Evolutionary conservation across 1,139 yeast species (phyloP).

Genomic region (Suhomyces coccinellae): DNA sequence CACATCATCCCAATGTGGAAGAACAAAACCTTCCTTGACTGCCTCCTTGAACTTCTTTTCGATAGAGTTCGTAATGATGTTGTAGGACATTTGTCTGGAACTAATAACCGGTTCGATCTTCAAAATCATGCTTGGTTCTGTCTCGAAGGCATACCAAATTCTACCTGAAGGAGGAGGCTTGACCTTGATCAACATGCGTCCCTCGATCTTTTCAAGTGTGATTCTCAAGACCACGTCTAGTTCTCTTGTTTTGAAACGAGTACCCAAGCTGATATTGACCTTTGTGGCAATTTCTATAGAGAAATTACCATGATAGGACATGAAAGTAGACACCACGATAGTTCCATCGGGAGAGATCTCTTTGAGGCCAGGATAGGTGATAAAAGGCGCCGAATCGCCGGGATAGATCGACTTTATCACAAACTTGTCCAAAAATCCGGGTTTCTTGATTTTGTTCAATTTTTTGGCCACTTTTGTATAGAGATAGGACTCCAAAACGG

Average conservation of each 20-base stretch:
- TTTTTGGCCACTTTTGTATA: constrained; percentile 65
- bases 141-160: constrained; percentile 85
- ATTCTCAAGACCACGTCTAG: constrained; percentile 76
- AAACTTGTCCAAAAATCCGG: constrained; percentile 84
- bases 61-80: constrained; percentile 75
- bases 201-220: constrained; percentile 66
- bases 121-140: constrained; percentile 73
- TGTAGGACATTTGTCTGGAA: constrained; percentile 74
- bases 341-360: constrained; percentile 83
- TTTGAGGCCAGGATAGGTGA: constrained; percentile 69
- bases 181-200: constrained; percentile 65
- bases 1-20: constrained; percentile 88
- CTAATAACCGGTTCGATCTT: constrained; percentile 87
- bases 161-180: constrained; percentile 92
- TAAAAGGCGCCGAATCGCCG: constrained; percentile 78
- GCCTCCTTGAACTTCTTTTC: constrained; percentile 80
- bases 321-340: constrained; percentile 58
- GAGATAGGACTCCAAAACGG: constrained; percentile 57
- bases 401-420: constrained; percentile 70
- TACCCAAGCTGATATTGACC: constrained; percentile 69
- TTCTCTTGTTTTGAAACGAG: constrained; percentile 74
- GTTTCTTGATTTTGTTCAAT: constrained; percentile 75
- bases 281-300: constrained; percentile 79
- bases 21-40: constrained; percentile 72
- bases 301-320: constrained; percentile 72